Evolutionary conservation across 2,329 filamentous ascomycete genomes (phyloP).

Genomic region (Colletotrichum echinochloae): DNA sequence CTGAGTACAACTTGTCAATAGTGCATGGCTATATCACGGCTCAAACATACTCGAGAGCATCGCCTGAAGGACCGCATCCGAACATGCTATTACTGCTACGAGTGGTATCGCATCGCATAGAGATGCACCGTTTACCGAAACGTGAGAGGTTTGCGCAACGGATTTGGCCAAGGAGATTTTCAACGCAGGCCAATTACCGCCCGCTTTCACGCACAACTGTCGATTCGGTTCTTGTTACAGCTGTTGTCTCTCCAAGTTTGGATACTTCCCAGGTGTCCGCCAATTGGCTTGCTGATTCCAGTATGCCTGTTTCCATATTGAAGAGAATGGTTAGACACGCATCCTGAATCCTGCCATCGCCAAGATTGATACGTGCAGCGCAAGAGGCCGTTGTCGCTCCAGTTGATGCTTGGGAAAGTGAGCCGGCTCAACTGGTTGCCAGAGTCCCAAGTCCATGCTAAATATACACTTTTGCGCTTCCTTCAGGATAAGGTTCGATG

Average conservation of each 20-base stretch:
- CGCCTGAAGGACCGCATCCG: not conserved
- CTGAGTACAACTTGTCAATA: not conserved
- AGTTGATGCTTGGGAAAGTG: not conserved
- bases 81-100: not conserved
- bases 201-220: not conserved
- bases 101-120: not conserved
- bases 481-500: not conserved
- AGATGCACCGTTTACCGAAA: not conserved
- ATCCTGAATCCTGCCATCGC: not conserved
- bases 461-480: not conserved
- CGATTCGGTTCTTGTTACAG: not conserved
- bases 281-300: not conserved
- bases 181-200: not conserved
- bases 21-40: not conserved
- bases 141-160: not conserved
- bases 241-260: not conserved
- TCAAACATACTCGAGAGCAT: not conserved
- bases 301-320: not conserved
- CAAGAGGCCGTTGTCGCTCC: not conserved
- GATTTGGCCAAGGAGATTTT: not conserved
- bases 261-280: not conserved
- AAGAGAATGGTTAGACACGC: not conserved
- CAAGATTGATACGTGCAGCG: not conserved
- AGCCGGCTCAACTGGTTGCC: not conserved
- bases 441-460: not conserved